Conservation (phyloP, 2,329 filamentous ascomycete species). For the Dactylellina parvicollis region DNA sequence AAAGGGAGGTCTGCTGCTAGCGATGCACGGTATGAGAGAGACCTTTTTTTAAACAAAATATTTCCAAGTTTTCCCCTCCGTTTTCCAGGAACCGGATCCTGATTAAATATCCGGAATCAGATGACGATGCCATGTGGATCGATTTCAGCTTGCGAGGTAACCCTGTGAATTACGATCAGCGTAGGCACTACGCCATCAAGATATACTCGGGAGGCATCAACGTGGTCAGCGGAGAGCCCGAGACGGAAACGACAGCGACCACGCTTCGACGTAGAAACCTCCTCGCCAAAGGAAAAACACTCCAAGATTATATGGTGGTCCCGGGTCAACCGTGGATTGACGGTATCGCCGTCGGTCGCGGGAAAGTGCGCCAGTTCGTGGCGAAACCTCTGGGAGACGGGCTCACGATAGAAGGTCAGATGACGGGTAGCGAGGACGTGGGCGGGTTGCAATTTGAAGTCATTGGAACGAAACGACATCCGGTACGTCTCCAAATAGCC, state of each 20-base stretch:
- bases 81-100: no score
- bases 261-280: slow-evolving; percentile 4
- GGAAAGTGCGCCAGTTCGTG: slow-evolving; percentile 14
- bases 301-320: slow-evolving; percentile 18
- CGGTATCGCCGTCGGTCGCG: background rate
- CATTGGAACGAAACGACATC: background rate
- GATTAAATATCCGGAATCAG: no score
- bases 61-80: no score
- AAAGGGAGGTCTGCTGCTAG: slow-evolving; percentile 3
- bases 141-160: background rate
- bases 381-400: slow-evolving; percentile 2
- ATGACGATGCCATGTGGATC: slow-evolving; percentile 15
- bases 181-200: background rate
- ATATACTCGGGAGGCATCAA: slow-evolving; percentile 13
- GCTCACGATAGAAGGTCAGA: slow-evolving; percentile 18
- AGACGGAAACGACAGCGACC: slow-evolving; percentile 9
- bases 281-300: background rate
- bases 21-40: slow-evolving; percentile 3
- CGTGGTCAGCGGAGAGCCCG: slow-evolving; percentile 7
- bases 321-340: slow-evolving; percentile 18
- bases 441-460: slow-evolving; percentile 12
- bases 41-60: no score
- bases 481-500: background rate
- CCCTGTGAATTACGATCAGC: background rate
- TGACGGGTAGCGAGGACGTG: slow-evolving; percentile 7